phyloP scores from a whole-genome alignment of 129 eudicot genomes.

The Saposhnikovia divaricata region DNA sequence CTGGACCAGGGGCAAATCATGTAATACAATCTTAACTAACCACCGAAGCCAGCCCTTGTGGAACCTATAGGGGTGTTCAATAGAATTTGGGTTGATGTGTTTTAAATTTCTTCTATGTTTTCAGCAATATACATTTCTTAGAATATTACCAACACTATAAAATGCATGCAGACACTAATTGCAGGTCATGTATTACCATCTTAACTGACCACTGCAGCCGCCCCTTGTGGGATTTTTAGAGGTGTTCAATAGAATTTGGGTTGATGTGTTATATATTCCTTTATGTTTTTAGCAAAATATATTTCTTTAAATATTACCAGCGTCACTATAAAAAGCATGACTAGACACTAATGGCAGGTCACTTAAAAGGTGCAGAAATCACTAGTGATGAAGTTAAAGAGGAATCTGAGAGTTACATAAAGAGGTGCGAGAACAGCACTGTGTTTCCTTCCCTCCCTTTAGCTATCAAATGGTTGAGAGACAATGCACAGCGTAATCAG shows the following conservation, averaged over 20 bases:
- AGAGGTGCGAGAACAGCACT: slow-evolving; percentile 49
- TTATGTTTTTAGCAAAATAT: neutral
- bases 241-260: neutral
- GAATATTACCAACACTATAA: neutral
- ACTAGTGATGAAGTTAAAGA: slow-evolving; percentile 31
- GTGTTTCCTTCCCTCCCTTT: slow-evolving; percentile 81
- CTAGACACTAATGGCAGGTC: slow-evolving; percentile 28
- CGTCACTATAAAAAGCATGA: neutral
- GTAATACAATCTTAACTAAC: neutral
- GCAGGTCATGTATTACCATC: slow-evolving; percentile 24
- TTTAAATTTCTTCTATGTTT: slow-evolving; percentile 4
- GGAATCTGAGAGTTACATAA: slow-evolving; percentile 25
- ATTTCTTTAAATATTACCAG: neutral
- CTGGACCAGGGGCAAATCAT: neutral
- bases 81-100: neutral
- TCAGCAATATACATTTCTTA: neutral
- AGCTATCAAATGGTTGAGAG: slow-evolving; percentile 85
- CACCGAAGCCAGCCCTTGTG: neutral
- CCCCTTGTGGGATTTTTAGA: neutral
- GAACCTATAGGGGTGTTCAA: neutral
- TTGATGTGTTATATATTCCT: neutral
- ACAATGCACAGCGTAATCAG: slow-evolving; percentile 47
- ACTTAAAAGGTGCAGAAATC: slow-evolving; percentile 27
- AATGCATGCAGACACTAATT: slow-evolving; percentile 1
- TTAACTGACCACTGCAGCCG: neutral